A percentile compares a stretch with the other conserved stretches of the same genome.
Conservation (phyloP, 164 flowering plant species). For the grape (Vitis vinifera) region DNA sequence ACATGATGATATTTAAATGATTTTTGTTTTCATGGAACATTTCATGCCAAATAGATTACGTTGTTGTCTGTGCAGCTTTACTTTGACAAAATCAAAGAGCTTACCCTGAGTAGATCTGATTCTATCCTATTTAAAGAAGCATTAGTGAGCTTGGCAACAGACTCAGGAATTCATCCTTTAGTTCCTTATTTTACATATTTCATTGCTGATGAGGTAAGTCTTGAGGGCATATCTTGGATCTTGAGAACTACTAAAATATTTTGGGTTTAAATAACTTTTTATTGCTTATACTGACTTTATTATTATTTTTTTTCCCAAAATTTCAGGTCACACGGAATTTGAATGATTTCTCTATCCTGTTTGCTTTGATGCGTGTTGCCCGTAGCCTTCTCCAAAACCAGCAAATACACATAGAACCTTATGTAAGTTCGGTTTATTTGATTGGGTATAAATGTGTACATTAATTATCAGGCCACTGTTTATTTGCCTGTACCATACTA, state of each 20-base stretch:
- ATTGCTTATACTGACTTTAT: neutral
- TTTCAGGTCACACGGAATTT: conserved; percentile 58
- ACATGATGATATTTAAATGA: neutral
- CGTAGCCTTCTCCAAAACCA: conserved; percentile 71
- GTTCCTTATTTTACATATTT: conserved; percentile 70
- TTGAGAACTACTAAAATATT: neutral
- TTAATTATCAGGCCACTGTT: too few species aligned
- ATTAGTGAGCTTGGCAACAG: conserved; percentile 64
- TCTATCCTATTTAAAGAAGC: conserved; percentile 60
- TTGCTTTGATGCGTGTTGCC: conserved; percentile 70
- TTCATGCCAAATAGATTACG: neutral
- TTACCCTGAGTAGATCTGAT: conserved; percentile 46
- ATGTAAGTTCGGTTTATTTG: conserved; percentile 47
- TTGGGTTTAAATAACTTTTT: neutral
- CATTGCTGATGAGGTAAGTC: conserved; percentile 68
- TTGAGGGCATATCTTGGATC: neutral
- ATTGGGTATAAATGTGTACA: neutral
- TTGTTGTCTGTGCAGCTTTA: conserved; percentile 51
- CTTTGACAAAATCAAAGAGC: conserved; percentile 71
- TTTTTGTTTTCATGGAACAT: neutral
- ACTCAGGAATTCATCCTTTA: conserved; percentile 75
- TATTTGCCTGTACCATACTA: too few species aligned
- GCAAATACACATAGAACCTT: conserved; percentile 74
- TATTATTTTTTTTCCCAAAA: neutral
- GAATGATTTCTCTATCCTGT: conserved; percentile 43